Evolutionary conservation across 805 yeast species (phyloP), one percentile per base, ranked within the genome.

Genomic region (Ogataea salicorniae): DNA sequence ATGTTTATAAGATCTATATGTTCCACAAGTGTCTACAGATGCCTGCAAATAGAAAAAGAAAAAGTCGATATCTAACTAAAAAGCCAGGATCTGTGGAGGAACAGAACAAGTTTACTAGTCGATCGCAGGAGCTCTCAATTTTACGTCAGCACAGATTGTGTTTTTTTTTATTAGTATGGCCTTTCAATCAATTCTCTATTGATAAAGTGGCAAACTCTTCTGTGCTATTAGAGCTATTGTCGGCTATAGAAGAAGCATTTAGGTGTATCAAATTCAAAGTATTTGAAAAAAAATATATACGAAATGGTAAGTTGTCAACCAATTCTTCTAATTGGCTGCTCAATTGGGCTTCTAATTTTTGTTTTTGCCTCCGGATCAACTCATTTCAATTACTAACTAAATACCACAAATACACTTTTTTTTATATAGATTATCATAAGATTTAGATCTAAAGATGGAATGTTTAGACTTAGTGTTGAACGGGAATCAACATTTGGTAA

Each of bases 371-470:
- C 18, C 14, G 31, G 6, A 18, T 8, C 14, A 15, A 5, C 17
- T 15, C 9, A n/a, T 34, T 34, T 13, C 26, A 39, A 46, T 42
- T 37, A 49, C 50, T 26, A 26, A 26, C 31, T 9, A 9, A 7
- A 26, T 5, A 11, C 31, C 9, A 26, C 31, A 26, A 26, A 11
- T 26, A 26, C 31, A 26, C 31, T 26, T 26, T 11, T 26, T 8
- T 26, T 26, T 11, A 6, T 26, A 5, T 26, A 26, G 31, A 26
- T 9, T 31, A 78, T 91, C 55, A 69, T 86, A 20, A 73, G 99
- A 59, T 88, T 94, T 67, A 77, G 96, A 60, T 74, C 94, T 29
- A 87, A 80, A 59, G 86, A 87, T 55, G 98, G 98, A 8, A 84
- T 81, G 77, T 80, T 79, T 62, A 76, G 98, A 46, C 75, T 87